A percentile compares a stretch with the other conserved stretches of the same genome.
These are phyloP conservation scores for Aspergillus intermedius DNA, from an alignment of 2,329 filamentous ascomycete genomes.

Conservation along the genomic window DNA sequence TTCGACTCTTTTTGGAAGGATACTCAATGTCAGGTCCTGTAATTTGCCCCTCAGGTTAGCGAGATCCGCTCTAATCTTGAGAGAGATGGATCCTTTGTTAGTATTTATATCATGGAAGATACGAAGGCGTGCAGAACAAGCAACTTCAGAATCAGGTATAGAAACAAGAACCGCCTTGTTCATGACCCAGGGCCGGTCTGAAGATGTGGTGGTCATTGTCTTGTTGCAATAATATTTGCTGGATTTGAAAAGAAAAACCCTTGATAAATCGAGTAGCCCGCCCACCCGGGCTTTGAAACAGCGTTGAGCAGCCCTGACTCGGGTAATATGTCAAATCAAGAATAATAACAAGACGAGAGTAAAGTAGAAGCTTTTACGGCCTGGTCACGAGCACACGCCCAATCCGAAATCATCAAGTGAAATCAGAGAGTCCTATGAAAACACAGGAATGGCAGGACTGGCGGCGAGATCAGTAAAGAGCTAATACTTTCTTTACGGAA, in stretches of 20 bases:
- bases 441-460: constrained; percentile 19
- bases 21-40: constrained; percentile 12
- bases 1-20: constrained; percentile 10
- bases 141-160: constrained; percentile 6
- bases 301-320: constrained; percentile 18
- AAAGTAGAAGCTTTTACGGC: constrained; percentile 11
- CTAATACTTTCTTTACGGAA: constrained; percentile 8
- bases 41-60: constrained; percentile 12
- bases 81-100: constrained; percentile 14
- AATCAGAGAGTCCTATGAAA: constrained; percentile 15
- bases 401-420: constrained; percentile 13
- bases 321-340: constrained; percentile 4
- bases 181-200: constrained; percentile 8
- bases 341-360: constrained; percentile 6
- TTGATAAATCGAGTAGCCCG: constrained; percentile 17
- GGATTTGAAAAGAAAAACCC: constrained; percentile 7
- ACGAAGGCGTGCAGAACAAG: constrained; percentile 12
- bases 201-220: constrained; percentile 3
- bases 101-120: constrained; percentile 11
- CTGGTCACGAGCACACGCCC: constrained; percentile 14
- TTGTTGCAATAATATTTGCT: constrained; percentile 3
- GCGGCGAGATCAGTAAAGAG: constrained; percentile 13
- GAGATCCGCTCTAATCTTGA: constrained; percentile 11
- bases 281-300: constrained; percentile 18
- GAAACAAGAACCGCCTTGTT: constrained; percentile 14